Evolutionary conservation across 2,329 filamentous ascomycete genomes (phyloP), one percentile per base, ranked within the genome.

Genomic region (Xylariaceae sp.): DNA sequence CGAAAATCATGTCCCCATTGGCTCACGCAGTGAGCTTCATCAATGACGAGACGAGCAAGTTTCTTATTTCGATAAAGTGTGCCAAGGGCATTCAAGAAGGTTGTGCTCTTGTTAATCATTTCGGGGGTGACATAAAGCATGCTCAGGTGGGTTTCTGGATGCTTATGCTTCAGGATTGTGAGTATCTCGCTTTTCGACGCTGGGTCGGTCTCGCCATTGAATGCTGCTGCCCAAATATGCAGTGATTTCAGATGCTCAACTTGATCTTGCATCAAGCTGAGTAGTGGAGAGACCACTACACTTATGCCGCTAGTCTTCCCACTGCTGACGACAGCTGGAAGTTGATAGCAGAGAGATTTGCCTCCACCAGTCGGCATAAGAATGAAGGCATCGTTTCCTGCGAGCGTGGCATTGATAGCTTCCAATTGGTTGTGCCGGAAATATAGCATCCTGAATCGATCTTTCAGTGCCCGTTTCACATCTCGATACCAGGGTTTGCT

Each of bases 1-100:
- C 94, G 81, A 61, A 98, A 98, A 63, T 98, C 93, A 54, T 98
- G 93, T 1, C 93, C 93, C 93, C 93, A 98, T 70, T 98, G 90
- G 63, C 93, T 97, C 19, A 98, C 91, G 63, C 93, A 98, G 63
- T 98, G 93, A n/a, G 93, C 93, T 67, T 98, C 94, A 53, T 98
- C 93, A 48, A 98, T 95, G 39, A 98, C 93, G 37, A 98, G 80
- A 19, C 93, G 81, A 13, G 94, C 91, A 39, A 98, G 79, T 54
- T 84, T 87, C 3, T 75, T 71, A 38, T 80, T 80, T 12, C 65
- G 64, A 61, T 95, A 77, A n/a, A 98, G 71, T 2, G 70, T 72
- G 38, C 78, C 67, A 48, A 98, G 73, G 3, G 73, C 77, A 38
- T 72, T 74, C 43, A 81, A 69, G 62, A 97, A 86, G 2, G 69